These are phyloP conservation scores for Sporothrix dimorphospora DNA, from an alignment of 2,329 filamentous ascomycete genomes.

Conservation along the genomic window DNA sequence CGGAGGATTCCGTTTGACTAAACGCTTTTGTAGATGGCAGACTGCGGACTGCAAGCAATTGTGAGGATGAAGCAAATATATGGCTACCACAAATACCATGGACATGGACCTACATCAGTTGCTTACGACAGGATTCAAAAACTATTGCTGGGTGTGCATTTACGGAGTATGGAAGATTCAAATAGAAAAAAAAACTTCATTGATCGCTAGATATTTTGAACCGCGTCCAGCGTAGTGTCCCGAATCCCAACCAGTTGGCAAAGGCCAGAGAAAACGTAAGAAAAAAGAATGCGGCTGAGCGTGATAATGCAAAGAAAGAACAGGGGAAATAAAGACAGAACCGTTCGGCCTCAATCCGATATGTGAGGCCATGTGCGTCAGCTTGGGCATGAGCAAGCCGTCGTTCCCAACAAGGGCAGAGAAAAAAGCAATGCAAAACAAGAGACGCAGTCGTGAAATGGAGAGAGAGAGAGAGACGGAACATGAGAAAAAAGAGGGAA, in stretches of 20 bases:
- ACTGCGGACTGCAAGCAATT: too few species aligned
- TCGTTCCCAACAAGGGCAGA: background rate
- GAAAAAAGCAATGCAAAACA: background rate
- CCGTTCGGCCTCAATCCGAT: background rate
- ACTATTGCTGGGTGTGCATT: background rate
- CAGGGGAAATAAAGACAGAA: background rate
- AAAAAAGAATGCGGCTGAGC: background rate
- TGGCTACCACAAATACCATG: background rate
- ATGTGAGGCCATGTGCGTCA: background rate
- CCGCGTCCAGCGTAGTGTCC: constrained; percentile 22
- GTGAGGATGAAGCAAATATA: background rate
- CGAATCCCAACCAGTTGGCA: constrained; percentile 13
- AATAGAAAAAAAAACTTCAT: background rate
- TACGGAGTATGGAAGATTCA: background rate
- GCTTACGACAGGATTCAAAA: background rate
- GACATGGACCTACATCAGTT: background rate
- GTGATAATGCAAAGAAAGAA: background rate
- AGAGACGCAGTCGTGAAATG: background rate
- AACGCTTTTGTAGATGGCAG: background rate
- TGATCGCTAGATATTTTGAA: constrained; percentile 12
- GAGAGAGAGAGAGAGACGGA: background rate
- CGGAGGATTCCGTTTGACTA: constrained; percentile 83
- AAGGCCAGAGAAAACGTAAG: background rate
- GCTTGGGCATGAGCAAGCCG: background rate
- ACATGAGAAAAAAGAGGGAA: background rate